phyloP scores from a whole-genome alignment of 768 basidiomycete genomes.

The Amanita polypyramis region DNA sequence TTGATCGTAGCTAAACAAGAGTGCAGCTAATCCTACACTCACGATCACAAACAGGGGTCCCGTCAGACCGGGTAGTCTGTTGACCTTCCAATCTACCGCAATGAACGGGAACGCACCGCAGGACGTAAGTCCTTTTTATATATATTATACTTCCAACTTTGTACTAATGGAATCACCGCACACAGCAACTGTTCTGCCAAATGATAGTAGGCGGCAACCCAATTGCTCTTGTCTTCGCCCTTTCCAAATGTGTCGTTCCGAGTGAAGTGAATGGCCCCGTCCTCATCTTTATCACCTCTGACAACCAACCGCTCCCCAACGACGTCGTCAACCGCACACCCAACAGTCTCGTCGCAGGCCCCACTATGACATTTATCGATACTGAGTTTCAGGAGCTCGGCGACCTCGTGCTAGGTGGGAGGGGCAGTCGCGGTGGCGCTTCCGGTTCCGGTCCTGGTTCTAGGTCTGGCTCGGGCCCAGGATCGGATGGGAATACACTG shows the following conservation, averaged over 20 bases:
- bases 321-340: conserved; percentile 47
- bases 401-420: conserved; percentile 26
- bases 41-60: conserved; percentile 54
- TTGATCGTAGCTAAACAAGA: neutral
- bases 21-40: conserved; percentile 47
- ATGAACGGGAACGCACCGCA: conserved; percentile 36
- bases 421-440: conserved; percentile 8
- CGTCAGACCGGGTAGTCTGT: conserved; percentile 42
- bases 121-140: too few relatives aligned
- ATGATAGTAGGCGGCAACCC: conserved; percentile 60
- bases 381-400: conserved; percentile 40
- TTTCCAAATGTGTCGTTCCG: conserved; percentile 56
- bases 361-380: conserved; percentile 59
- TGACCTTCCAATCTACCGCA: conserved; percentile 50
- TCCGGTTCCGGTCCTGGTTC: too few relatives aligned
- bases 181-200: conserved; percentile 57
- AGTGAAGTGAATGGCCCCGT: conserved; percentile 62
- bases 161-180: too few relatives aligned
- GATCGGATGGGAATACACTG: conserved; percentile 12
- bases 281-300: conserved; percentile 58
- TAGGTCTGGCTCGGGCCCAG: too few relatives aligned
- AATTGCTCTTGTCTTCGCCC: conserved; percentile 45
- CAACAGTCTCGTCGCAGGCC: conserved; percentile 57
- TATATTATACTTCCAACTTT: too few relatives aligned
- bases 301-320: conserved; percentile 51